These are phyloP conservation scores for Lepiota brunneoincarnata DNA, from an alignment of 768 basidiomycete genomes.

Conservation along the genomic window DNA sequence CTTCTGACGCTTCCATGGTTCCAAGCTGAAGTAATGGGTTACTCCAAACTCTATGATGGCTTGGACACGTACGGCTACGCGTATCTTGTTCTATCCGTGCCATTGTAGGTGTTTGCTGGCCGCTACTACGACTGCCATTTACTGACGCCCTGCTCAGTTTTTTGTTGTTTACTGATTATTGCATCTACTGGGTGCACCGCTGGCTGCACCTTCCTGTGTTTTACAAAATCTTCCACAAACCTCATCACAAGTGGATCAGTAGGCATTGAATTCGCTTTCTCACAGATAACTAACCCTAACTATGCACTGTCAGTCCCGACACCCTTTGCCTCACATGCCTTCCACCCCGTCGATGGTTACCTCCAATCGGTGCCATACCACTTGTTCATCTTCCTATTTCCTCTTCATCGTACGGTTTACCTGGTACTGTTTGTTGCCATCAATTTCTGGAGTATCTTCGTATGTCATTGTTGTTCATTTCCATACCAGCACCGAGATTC, in stretches of 20 bases:
- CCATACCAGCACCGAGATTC: neutral
- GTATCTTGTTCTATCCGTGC: slow-evolving; percentile 66
- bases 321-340: slow-evolving; percentile 95
- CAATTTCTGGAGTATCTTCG: slow-evolving; percentile 93
- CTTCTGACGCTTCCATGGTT: slow-evolving; percentile 93
- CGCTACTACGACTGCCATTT: neutral
- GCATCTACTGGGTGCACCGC: slow-evolving; percentile 97
- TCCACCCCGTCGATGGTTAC: slow-evolving; percentile 96
- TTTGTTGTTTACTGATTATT: slow-evolving; percentile 70
- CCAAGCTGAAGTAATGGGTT: slow-evolving; percentile 85
- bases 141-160: slow-evolving; percentile 22
- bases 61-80: slow-evolving; percentile 77
- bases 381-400: slow-evolving; percentile 86
- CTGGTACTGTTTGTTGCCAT: slow-evolving; percentile 86
- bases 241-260: slow-evolving; percentile 99
- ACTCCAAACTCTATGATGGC: slow-evolving; percentile 75
- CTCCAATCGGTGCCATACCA: slow-evolving; percentile 95
- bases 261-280: slow-evolving; percentile 24
- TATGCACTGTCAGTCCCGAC: slow-evolving; percentile 70
- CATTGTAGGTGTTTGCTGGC: slow-evolving; percentile 48
- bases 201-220: slow-evolving; percentile 78
- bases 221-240: slow-evolving; percentile 94
- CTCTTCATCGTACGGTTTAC: slow-evolving; percentile 82
- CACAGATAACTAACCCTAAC: slow-evolving; percentile 6
- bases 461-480: slow-evolving; percentile 33